Evolutionary conservation across 2,329 filamentous ascomycete species (phyloP).

Genomic region (Penicillium capsulatum): DNA sequence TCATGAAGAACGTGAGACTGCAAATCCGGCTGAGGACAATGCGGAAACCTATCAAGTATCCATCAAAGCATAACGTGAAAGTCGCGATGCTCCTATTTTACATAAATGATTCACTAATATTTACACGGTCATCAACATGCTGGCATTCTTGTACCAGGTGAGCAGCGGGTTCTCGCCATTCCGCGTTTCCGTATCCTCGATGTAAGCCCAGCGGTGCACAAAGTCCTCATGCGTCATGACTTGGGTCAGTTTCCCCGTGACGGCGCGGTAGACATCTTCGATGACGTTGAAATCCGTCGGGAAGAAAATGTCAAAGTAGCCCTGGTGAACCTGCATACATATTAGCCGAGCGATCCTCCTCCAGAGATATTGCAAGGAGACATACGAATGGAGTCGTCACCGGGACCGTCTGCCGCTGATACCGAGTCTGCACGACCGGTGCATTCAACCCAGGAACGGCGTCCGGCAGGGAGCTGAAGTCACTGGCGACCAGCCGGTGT

Average conservation of each 20-base stretch:
- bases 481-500: constrained; percentile 81
- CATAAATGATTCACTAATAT: constrained; percentile 12
- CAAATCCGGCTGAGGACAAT: no score
- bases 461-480: constrained; percentile 84
- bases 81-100: no score
- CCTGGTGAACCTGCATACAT: constrained; percentile 74
- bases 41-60: no score
- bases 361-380: constrained; percentile 8
- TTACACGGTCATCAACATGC: constrained; percentile 79
- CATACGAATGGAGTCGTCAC: constrained; percentile 85
- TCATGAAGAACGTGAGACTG: no score
- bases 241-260: constrained; percentile 86
- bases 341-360: constrained; percentile 3
- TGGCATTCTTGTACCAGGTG: constrained; percentile 93
- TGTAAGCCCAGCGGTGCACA: constrained; percentile 79
- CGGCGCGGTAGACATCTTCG: constrained; percentile 85
- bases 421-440: constrained; percentile 94
- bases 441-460: constrained; percentile 80
- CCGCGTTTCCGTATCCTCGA: constrained; percentile 81
- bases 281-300: constrained; percentile 90
- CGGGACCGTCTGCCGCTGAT: constrained; percentile 78
- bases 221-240: constrained; percentile 88
- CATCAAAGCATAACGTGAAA: no score
- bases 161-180: constrained; percentile 92
- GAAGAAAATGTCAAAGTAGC: constrained; percentile 98